phyloP scores from a whole-genome alignment of 345 rosid species.

The Cardamine occulta region DNA sequence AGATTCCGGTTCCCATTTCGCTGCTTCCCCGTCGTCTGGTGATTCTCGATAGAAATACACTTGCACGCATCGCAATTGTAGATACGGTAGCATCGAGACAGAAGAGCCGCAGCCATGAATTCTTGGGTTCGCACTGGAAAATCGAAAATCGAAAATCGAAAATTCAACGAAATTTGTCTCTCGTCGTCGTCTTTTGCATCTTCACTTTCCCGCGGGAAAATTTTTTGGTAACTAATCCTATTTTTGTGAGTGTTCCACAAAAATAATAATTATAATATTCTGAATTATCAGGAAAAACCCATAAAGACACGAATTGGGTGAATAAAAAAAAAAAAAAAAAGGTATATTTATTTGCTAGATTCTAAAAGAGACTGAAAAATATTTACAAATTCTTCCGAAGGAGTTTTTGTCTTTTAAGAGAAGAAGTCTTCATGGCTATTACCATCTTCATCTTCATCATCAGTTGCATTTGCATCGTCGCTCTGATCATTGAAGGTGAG shows the following conservation, averaged over 20 bases:
- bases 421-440: constrained; percentile 51
- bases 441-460: constrained; percentile 43
- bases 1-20: constrained; percentile 9
- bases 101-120: constrained; percentile 44
- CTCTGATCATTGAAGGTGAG: constrained; percentile 47
- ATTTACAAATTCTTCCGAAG: constrained; percentile 28
- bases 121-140: neutral
- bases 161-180: constrained; percentile 13
- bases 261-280: neutral
- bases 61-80: constrained; percentile 33
- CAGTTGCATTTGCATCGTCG: constrained; percentile 49
- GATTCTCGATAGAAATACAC: constrained; percentile 40
- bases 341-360: neutral
- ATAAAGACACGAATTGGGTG: neutral
- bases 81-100: constrained; percentile 35
- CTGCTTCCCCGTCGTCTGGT: constrained; percentile 25
- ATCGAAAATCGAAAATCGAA: no score
- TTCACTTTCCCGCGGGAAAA: constrained; percentile 45
- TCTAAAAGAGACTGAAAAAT: neutral
- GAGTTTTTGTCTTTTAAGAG: constrained; percentile 28
- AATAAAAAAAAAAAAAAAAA: neutral
- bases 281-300: no score
- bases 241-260: neutral
- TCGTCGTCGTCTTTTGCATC: constrained; percentile 17
- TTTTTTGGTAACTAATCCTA: neutral